phyloP scores from a whole-genome alignment of 2,329 filamentous ascomycete genomes.

The Sporothrix dimorphospora region DNA sequence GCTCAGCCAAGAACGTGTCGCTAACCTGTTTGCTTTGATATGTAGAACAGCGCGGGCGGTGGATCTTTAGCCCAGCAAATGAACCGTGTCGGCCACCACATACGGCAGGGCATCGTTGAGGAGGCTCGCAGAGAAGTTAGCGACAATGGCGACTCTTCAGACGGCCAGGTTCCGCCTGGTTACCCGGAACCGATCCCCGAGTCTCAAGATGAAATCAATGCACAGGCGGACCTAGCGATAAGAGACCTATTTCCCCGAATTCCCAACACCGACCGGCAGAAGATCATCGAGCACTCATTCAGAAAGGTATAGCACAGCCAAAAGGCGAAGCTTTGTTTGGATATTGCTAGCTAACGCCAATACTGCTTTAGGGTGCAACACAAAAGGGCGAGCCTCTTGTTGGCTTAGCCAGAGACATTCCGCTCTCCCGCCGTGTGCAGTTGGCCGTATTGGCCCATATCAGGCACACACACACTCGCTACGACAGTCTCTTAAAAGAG shows the following conservation, averaged over 20 bases:
- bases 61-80: slow-evolving; percentile 49
- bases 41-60: background rate
- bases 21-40: slow-evolving; percentile 37
- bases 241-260: slow-evolving; percentile 68
- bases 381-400: slow-evolving; percentile 60
- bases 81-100: slow-evolving; percentile 63
- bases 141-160: slow-evolving; percentile 38
- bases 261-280: slow-evolving; percentile 64
- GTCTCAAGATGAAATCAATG: slow-evolving; percentile 62
- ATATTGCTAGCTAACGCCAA: background rate
- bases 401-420: slow-evolving; percentile 58
- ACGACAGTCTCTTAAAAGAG: slow-evolving; percentile 63
- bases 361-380: slow-evolving; percentile 48
- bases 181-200: slow-evolving; percentile 63
- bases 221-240: slow-evolving; percentile 64
- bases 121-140: slow-evolving; percentile 48
- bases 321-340: background rate
- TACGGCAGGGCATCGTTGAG: slow-evolving; percentile 62
- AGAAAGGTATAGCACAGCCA: slow-evolving; percentile 54
- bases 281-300: slow-evolving; percentile 66
- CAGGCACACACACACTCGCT: slow-evolving; percentile 67
- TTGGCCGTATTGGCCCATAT: slow-evolving; percentile 69
- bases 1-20: background rate
- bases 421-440: slow-evolving; percentile 64
- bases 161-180: slow-evolving; percentile 32